Base-by-base conservation (phyloP, 768 basidiomycete genomes). In the Daedaleopsis sinensis region DNA sequence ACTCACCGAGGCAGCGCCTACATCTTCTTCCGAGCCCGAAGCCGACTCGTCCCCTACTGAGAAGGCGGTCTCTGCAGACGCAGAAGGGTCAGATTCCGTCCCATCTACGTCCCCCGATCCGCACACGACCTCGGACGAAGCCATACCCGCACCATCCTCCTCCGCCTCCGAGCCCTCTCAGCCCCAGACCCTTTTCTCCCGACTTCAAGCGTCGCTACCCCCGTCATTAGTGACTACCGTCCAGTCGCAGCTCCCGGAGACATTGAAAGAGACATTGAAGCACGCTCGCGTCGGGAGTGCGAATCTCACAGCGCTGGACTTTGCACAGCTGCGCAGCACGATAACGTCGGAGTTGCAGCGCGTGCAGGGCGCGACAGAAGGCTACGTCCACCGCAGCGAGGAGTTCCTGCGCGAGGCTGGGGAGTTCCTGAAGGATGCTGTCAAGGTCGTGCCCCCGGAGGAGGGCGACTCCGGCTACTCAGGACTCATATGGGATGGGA, bases 381-480 rank as follows among this genome's bases (percentile, higher is more conserved):
- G 91, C 66, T 94, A 94, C 70, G 84, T 90, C 35, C 86, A 88
- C 68, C 61, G 59, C 32, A 64, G 69, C 23, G 72, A 73, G 58
- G 94, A 91, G 64, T 88, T 89, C 16, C 77, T 96, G 11, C 86
- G 82, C n/a, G 68, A 67, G 52, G 82, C 82, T 10, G 80, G 82
- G 23, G 77, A 78, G 44, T 84, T 82, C 73, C 67, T 85, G 52
- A 79, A 78, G 55, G 95, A 98, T 52, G 94, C 93, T 12, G 93
- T 98, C 68, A 96, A 95, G 73, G 90, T 97, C 53, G 80, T 98
- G 15, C 96, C 95, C 0, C 95, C 95, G 1, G 88, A 90, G 39
- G 82, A 82, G 47, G 76, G 70, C 0, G 60, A 61, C 48, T 69
- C 74, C 1, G 64, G 68, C 36, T 64, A 64, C 19, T 70, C 74